These are phyloP conservation scores for Margaritispora aquatica DNA, from an alignment of 495 filamentous ascomycete genomes.

Conservation along the genomic window DNA sequence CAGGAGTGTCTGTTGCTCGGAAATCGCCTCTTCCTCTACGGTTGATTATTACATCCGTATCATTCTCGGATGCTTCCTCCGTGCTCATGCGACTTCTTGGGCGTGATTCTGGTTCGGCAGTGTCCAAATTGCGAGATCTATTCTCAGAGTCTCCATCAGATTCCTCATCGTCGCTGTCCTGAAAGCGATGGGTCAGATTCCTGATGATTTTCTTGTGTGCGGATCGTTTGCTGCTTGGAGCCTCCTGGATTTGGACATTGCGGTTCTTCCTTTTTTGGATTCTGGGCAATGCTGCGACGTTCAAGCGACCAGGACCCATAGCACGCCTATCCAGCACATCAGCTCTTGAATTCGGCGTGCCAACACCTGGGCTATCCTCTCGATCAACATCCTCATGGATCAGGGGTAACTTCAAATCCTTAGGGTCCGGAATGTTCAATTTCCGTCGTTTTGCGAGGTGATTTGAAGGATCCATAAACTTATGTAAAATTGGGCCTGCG, in stretches of 20 bases:
- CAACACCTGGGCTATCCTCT: conserved; percentile 49
- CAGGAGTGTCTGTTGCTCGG: conserved; percentile 32
- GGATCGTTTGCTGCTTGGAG: conserved; percentile 61
- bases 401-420: conserved; percentile 36
- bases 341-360: conserved; percentile 63
- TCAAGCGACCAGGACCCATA: conserved; percentile 38
- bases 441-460: conserved; percentile 69
- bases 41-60: conserved; percentile 4
- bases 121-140: conserved; percentile 62
- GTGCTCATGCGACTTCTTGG: conserved; percentile 73
- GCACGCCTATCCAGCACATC: conserved; percentile 42
- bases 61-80: conserved; percentile 60
- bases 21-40: conserved; percentile 6
- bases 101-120: conserved; percentile 76
- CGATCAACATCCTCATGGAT: conserved; percentile 35
- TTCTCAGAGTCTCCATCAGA: conserved; percentile 61
- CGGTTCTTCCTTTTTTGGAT: conserved; percentile 64
- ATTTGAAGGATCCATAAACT: conserved; percentile 76
- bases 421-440: conserved; percentile 63
- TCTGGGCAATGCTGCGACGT: conserved; percentile 61
- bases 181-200: conserved; percentile 51
- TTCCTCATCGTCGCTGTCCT: conserved; percentile 47
- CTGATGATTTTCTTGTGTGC: conserved; percentile 36
- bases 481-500: conserved; percentile 71
- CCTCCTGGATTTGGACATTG: conserved; percentile 68